phyloP scores from a whole-genome alignment of 2,329 filamentous ascomycete genomes.

The Talaromyces amestolkiae region DNA sequence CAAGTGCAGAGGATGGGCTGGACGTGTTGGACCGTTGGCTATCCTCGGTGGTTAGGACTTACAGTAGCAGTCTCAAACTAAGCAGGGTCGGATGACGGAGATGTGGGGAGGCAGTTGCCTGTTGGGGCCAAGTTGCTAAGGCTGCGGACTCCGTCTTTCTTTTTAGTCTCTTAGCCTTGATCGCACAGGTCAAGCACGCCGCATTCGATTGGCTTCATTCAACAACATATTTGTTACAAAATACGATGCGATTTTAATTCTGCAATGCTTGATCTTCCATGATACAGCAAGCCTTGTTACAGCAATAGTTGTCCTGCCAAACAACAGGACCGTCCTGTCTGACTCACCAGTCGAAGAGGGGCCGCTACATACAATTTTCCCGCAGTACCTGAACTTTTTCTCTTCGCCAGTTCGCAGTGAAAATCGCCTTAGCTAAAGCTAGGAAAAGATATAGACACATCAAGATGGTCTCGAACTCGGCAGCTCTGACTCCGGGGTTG shows the following conservation, averaged over 20 bases:
- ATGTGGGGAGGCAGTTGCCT: conserved; percentile 19
- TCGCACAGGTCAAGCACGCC: not conserved
- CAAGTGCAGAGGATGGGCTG: conserved; percentile 1
- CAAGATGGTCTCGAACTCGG: conserved; percentile 57
- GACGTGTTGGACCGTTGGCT: not conserved
- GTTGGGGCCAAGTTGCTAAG: conserved; percentile 15
- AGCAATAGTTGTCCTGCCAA: not conserved
- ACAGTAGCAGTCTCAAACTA: not conserved
- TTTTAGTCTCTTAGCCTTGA: not conserved
- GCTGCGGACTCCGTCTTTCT: not conserved
- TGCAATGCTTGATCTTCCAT: not conserved
- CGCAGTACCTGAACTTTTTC: not conserved
- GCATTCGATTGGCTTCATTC: not conserved
- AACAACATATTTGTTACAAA: not conserved
- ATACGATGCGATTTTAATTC: not conserved
- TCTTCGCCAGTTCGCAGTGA: not conserved
- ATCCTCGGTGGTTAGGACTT: not conserved
- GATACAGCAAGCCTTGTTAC: not conserved
- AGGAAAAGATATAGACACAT: not conserved
- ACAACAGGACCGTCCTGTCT: not conserved
- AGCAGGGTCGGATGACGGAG: conserved; percentile 21
- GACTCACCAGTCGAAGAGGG: conserved; percentile 4
- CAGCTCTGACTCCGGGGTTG: conserved; percentile 67
- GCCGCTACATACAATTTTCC: conserved; percentile 8
- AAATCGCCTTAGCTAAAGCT: not conserved